Evolutionary conservation across 2,329 filamentous ascomycete genomes (phyloP), one percentile per base, ranked within the genome.

Genomic region (Sordariomycetes sp.): DNA sequence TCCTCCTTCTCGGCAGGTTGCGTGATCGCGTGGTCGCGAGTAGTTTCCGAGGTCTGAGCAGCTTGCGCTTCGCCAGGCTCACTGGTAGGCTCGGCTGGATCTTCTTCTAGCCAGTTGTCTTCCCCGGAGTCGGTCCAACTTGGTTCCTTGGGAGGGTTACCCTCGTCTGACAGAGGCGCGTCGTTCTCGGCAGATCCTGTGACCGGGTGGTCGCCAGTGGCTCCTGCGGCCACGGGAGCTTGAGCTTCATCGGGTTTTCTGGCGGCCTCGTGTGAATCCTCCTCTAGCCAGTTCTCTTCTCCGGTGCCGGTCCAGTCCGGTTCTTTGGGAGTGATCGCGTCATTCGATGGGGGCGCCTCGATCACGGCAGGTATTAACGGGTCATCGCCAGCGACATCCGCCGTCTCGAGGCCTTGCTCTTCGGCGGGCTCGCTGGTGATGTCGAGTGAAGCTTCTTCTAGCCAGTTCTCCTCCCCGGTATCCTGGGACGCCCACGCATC

Each of bases 401-500:
- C 28, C 28, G 28, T 8, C 28, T 32, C 28, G 28, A 32, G 28
- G 8, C 4, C 28, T 39, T 39, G 28, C 79, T 73, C 57, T 82
- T 76, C 54, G 10, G 36, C 17, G 36, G 36, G 17, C 12, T 39
- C 36, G 36, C 81, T 61, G 80, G 79, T 60, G 76, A 77, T 68
- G 82, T 84, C 3, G 77, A 77, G 58, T 85, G 79, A 1, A 17
- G 56, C 45, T 28, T 60, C 60, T 28, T 56, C 54, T 57, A 62
- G 59, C 57, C 53, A 55, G 58, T 55, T 35, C 10, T 59, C 55
- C 39, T 60, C 48, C 51, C 60, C 57, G 32, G 56, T 34, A 42
- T 64, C 63, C 55, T 64, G 62, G 48, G 51, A 53, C n/a, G 32
- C 36, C 56, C 56, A 57, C 17, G 56, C 34, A 60, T 57, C 55